Base-by-base conservation (phyloP, 805 yeast genomes). In the Metschnikowia drakensbergensis region DNA sequence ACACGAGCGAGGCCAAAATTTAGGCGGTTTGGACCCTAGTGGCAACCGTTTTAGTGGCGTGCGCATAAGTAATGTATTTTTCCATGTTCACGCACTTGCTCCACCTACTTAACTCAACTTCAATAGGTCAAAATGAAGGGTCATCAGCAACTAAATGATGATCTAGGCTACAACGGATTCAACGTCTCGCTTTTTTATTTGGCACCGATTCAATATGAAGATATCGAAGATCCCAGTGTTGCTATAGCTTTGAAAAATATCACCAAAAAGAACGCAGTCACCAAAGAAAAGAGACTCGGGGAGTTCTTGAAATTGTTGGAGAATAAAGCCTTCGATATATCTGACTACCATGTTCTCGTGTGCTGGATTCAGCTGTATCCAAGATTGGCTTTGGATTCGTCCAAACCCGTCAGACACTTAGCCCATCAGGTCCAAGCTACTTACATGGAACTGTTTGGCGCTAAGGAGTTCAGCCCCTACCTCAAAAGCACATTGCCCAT, bases 341-440 rank as follows among this genome's bases (percentile, higher is more conserved):
- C 45, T 32, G 83, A 84, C 52, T 86, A 83, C 46, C 57, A 79
- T 26, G 75, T 77, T 17, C 64, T 77, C n/a, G 75, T 73, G 45
- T 77, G 82, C 33, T 88, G 88, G 96, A 74, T 88, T 40, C 96
- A 89, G 63, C 55, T 88, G 22, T 92, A 88, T 59, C 85, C 97
- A 0, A 88, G 89, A 59, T 68, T 91, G 28, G 76, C 94, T 1
- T 73, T 85, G 5, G 94, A 87, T 52, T 80, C 79, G 46, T 82
- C 91, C 2, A 80, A 84, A 54, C 67, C 68, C 10, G 86, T 89
- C 1, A 74, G 97, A 48, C 49, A 68, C 6, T 60, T 74, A 17
- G 64, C 89, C 3, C 96, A 89, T 60, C 80, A 77, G 50, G 71
- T 83, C 3, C 90, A 90, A 44, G 78, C 85, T 1, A 63, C 61